Percentiles rank a stretch among this genome's conserved stretches.
Conservation (phyloP, 768 basidiomycete species). For the Albatrellus ellisii region DNA sequence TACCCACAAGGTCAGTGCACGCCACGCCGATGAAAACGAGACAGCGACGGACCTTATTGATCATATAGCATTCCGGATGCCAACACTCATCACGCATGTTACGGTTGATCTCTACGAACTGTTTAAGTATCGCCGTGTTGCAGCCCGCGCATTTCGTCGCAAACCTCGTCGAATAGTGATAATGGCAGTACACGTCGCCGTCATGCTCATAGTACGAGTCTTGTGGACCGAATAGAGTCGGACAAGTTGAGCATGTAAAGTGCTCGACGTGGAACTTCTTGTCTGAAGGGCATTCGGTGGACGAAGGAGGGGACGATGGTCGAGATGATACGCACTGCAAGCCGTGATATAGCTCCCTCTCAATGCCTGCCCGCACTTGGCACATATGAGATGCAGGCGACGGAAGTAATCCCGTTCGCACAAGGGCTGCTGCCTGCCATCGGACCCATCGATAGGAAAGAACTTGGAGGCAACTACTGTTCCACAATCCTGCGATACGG, state of each 20-base stretch:
- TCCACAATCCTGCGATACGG: constrained; percentile 85
- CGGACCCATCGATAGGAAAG: constrained; percentile 92
- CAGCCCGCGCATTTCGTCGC: constrained; percentile 98
- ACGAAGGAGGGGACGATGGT: constrained; percentile 6
- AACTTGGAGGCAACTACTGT: constrained; percentile 96
- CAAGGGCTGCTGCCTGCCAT: constrained; percentile 83
- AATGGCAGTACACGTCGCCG: constrained; percentile 97
- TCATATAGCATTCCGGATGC: constrained; percentile 99
- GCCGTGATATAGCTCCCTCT: constrained; percentile 98
- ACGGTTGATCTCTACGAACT: constrained; percentile 98
- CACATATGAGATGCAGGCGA: constrained; percentile 90
- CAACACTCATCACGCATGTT: constrained; percentile 98
- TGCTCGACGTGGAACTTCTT: constrained; percentile 99
- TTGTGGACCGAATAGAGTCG: constrained; percentile 92
- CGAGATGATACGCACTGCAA: constrained; percentile 57
- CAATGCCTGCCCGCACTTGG: constrained; percentile 87
- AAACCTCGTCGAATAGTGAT: constrained; percentile 97
- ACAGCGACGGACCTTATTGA: constrained; percentile 70
- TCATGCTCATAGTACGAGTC: constrained; percentile 99
- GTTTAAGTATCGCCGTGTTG: constrained; percentile 93
- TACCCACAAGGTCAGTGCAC: constrained; percentile 7
- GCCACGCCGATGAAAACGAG: neutral
- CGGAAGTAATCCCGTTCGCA: constrained; percentile 98
- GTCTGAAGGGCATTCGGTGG: constrained; percentile 35
- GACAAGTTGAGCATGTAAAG: constrained; percentile 95